Percentiles rank a stretch among this genome's conserved stretches.
Conservation (phyloP, 2,329 filamentous ascomycete species). For the Alternaria sp. region DNA sequence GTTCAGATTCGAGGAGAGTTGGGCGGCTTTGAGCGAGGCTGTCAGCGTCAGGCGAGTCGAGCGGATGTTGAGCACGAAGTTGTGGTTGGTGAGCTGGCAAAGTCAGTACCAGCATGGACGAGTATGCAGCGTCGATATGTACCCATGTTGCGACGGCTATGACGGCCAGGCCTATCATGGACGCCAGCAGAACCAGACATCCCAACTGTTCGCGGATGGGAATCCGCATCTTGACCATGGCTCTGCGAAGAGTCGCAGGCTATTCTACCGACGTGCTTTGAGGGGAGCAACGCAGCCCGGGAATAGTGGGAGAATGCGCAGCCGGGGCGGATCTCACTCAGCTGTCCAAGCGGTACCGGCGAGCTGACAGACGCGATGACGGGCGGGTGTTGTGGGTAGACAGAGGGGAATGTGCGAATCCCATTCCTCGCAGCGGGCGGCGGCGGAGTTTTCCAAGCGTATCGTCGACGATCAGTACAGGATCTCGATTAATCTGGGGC, state of each 20-base stretch:
- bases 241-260: slow-evolving; percentile 3
- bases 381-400: slow-evolving; percentile 10
- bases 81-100: slow-evolving; percentile 63
- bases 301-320: neutral
- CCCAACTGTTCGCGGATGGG: slow-evolving; percentile 88
- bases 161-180: slow-evolving; percentile 76
- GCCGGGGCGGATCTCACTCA: neutral
- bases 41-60: slow-evolving; percentile 73
- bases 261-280: neutral
- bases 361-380: slow-evolving; percentile 22
- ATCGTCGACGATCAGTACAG: slow-evolving; percentile 4
- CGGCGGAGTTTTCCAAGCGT: neutral
- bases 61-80: slow-evolving; percentile 64
- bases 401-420: slow-evolving; percentile 18
- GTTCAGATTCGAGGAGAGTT: slow-evolving; percentile 78
- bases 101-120: slow-evolving; percentile 8
- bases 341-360: neutral
- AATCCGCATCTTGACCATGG: slow-evolving; percentile 72
- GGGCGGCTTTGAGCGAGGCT: slow-evolving; percentile 84
- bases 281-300: slow-evolving; percentile 12
- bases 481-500: slow-evolving; percentile 10
- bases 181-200: slow-evolving; percentile 76
- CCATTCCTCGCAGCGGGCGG: slow-evolving; percentile 34
- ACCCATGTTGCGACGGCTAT: slow-evolving; percentile 76
- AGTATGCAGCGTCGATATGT: neutral